A percentile compares a stretch with the other conserved stretches of the same genome.
Evolutionary conservation across 371 early-diverging fungal species (phyloP).

Genomic region (Batrachochytrium dendrobatidis): DNA sequence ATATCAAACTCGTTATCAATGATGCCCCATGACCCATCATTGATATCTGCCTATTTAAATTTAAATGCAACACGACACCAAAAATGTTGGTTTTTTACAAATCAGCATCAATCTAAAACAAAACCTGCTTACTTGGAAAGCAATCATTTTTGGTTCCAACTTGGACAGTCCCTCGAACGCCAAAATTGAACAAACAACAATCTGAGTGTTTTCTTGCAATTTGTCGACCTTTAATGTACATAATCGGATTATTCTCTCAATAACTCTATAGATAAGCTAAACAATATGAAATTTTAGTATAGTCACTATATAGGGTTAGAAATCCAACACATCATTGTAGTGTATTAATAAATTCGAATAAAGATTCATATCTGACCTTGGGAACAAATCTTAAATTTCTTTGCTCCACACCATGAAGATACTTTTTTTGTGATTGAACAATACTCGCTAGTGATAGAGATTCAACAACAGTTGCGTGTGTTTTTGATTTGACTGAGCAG

Average conservation of each 20-base stretch:
- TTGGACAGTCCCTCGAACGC: constrained; percentile 4
- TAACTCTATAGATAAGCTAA: neutral
- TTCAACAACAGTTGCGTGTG: neutral
- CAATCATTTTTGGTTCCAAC: neutral
- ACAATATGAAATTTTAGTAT: neutral
- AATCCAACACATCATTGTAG: neutral
- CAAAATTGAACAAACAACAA: neutral
- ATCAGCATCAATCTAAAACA: neutral
- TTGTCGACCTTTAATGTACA: neutral
- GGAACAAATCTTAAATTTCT: constrained; percentile 13
- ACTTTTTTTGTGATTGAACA: constrained; percentile 10
- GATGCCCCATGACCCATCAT: constrained; percentile 13
- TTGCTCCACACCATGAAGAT: constrained; percentile 8
- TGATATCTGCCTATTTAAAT: constrained; percentile 16
- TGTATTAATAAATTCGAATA: too few species aligned
- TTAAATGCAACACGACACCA: neutral
- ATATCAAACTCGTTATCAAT: constrained; percentile 9
- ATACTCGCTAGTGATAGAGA: constrained; percentile 4
- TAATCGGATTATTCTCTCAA: neutral
- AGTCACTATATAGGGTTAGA: neutral
- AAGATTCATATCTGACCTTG: constrained; percentile 8
- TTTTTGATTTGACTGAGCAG: neutral
- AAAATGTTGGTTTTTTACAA: neutral
- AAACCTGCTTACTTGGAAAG: constrained; percentile 3
- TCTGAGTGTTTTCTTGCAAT: neutral